A percentile compares a stretch with the other conserved stretches of the same genome.
phyloP scores from a whole-genome alignment of 192 early-diverging fungal genomes.

The Backusella mclennaniae region DNA sequence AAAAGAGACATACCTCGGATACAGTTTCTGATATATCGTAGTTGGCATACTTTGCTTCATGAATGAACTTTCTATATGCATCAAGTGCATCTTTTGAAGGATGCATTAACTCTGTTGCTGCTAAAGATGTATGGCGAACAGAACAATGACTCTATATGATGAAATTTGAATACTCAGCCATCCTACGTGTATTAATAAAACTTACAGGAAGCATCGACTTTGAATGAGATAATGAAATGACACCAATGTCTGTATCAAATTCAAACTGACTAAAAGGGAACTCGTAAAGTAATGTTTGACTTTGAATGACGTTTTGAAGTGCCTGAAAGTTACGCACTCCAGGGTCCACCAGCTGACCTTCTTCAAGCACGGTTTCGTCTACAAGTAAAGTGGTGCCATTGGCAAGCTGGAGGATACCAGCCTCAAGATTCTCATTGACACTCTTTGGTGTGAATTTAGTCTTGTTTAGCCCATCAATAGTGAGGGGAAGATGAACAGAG shows the following conservation, averaged over 20 bases:
- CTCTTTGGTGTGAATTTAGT: slow-evolving; percentile 56
- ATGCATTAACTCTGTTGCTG: slow-evolving; percentile 48
- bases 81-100: slow-evolving; percentile 40
- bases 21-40: slow-evolving; percentile 62
- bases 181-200: background rate
- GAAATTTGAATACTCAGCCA: background rate
- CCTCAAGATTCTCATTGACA: slow-evolving; percentile 50
- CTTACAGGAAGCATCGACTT: slow-evolving; percentile 70
- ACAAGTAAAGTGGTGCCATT: slow-evolving; percentile 57
- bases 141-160: slow-evolving; percentile 24
- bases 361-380: slow-evolving; percentile 70
- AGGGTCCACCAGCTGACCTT: slow-evolving; percentile 64
- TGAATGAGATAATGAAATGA: slow-evolving; percentile 62
- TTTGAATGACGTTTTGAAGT: slow-evolving; percentile 54
- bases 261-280: slow-evolving; percentile 72
- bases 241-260: slow-evolving; percentile 63
- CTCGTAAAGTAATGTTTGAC: slow-evolving; percentile 63
- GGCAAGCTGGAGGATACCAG: slow-evolving; percentile 66
- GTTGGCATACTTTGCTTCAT: slow-evolving; percentile 44
- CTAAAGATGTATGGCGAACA: slow-evolving; percentile 2
- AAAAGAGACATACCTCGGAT: slow-evolving; percentile 44
- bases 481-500: slow-evolving; percentile 61
- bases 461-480: slow-evolving; percentile 58
- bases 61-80: slow-evolving; percentile 59
- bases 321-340: slow-evolving; percentile 73